Conservation (phyloP, 345 rosid genomes). For the Eucalyptus albens region DNA sequence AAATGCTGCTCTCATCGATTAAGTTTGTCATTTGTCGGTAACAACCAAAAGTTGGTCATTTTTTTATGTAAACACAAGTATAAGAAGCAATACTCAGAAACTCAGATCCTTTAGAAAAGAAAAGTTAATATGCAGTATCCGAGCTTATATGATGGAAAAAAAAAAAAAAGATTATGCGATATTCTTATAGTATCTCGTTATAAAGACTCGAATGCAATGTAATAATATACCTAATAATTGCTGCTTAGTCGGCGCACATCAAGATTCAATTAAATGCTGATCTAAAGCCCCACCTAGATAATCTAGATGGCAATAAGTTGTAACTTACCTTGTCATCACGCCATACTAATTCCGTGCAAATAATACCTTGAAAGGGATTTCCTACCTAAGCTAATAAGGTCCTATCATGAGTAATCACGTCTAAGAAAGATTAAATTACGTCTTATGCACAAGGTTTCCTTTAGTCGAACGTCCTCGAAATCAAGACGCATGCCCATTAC, state of each 20-base stretch:
- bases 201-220: not conserved
- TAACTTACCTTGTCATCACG: not conserved
- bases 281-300: not conserved
- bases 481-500: not conserved
- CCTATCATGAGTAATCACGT: not conserved
- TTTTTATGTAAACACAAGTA: too few species aligned
- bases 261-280: not conserved
- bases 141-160: not conserved
- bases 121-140: not conserved
- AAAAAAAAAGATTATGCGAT: too few species aligned
- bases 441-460: not conserved
- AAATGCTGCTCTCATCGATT: too few species aligned
- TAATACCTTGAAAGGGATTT: not conserved
- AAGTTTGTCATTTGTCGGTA: too few species aligned
- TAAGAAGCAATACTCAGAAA: not conserved
- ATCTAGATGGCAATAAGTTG: not conserved
- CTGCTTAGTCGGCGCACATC: not conserved
- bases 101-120: not conserved
- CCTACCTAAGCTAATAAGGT: not conserved
- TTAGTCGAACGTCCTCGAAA: not conserved
- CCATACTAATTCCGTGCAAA: not conserved
- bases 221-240: not conserved
- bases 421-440: not conserved
- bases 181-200: not conserved
- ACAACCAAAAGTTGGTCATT: too few species aligned